Evolutionary conservation across 2,329 filamentous ascomycete genomes (phyloP).

Genomic region (Phialophora expanda): DNA sequence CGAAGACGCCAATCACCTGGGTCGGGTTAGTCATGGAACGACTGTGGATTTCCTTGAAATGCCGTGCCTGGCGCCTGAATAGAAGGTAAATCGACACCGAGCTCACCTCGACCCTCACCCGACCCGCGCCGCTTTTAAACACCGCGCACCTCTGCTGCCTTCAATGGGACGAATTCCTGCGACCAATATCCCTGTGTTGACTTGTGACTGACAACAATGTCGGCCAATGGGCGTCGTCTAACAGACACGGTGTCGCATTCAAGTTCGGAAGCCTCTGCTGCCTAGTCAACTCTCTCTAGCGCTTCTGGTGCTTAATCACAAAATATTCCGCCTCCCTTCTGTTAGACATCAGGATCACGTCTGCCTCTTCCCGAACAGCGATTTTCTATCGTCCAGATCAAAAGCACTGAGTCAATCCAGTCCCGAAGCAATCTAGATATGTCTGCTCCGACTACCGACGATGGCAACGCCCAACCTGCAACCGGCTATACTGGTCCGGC

Average conservation of each 20-base stretch:
- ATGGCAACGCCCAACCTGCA: conserved; percentile 6
- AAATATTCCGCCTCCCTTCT: conserved; percentile 9
- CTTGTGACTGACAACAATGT: conserved; percentile 15
- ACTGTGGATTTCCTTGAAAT: conserved; percentile 10
- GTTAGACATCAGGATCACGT: conserved; percentile 8
- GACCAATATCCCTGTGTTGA: conserved; percentile 13
- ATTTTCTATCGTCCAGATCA: conserved; percentile 11
- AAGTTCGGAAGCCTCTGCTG: conserved; percentile 14
- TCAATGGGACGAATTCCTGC: conserved; percentile 8
- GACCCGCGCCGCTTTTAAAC: too few species aligned
- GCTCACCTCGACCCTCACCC: too few species aligned
- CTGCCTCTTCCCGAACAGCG: conserved; percentile 9
- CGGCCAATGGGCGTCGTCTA: conserved; percentile 10
- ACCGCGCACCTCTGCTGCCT: too few species aligned
- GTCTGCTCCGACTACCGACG: conserved; percentile 11
- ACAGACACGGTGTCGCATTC: conserved; percentile 7
- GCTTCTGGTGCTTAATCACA: conserved; percentile 10
- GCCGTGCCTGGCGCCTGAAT: background rate
- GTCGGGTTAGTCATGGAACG: conserved; percentile 3
- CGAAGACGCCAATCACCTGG: conserved; percentile 1
- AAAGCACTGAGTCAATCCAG: conserved; percentile 10
- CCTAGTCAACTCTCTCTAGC: conserved; percentile 10
- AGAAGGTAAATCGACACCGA: too few species aligned
- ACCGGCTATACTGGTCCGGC: conserved; percentile 11
- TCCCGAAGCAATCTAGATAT: conserved; percentile 6